Base-by-base conservation (phyloP, 352 stramenopile genomes). In the Globisporangium viniferum region DNA sequence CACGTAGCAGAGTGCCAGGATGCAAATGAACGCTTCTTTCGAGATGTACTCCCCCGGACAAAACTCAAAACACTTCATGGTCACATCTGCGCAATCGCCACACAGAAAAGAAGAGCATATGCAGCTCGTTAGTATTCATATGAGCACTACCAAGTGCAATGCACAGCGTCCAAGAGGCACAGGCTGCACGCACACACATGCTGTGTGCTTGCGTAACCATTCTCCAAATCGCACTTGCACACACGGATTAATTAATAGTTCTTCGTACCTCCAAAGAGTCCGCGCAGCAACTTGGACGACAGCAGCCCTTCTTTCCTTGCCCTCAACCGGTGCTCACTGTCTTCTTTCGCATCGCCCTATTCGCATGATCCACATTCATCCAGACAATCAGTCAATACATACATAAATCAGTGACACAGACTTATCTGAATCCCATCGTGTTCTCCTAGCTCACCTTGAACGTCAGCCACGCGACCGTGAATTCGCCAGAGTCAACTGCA, bases 381-480 rank as follows among this genome's bases (percentile, higher is more conserved):
- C 60, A 44, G 14, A 22, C n/a, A 62, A 3, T 10, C 7, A 33
- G 46, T 65, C 10, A 62, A 24, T 60, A 36, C 33, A 59, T 35
- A 9, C 27, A 51, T 39, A 24, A 59, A 48, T 65, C 8, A 71
- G 10, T 18, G 33, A 29, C 12, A 24, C 12, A n/a, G 9, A 44
- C 41, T 41, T 33, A 33, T 33, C n/a, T 44, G 36, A 12, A 44
- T 18, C 36, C 36, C 36, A 24, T 35, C 5, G 55, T 14, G 20
- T 41, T 8, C 9, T 29, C 35, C 46, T 1, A 41, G n/a, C 62
- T 15, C 48, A 93, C 87, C 81, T 93, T 93, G 72, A 95, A 95
- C 48, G 88, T 93, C 51, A 95, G 76, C 88, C 88, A 95, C 60
- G 84, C 88, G 70, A 95, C 86, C 41, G 80, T 92, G 73, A 95